phyloP scores from a whole-genome alignment of 371 early-diverging fungal genomes.

The Circinella minor region DNA sequence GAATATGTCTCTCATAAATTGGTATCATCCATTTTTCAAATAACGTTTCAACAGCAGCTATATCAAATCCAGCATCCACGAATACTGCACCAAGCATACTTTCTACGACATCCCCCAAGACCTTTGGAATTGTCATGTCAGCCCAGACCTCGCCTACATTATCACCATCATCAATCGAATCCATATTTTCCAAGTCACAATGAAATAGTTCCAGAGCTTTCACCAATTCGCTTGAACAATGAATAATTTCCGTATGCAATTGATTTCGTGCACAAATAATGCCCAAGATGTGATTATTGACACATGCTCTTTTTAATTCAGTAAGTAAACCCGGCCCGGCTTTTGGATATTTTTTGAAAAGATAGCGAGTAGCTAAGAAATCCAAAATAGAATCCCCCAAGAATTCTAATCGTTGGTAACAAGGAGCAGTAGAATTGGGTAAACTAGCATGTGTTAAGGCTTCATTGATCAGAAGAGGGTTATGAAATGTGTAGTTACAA shows the following conservation, averaged over 20 bases:
- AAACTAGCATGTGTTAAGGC: conserved; percentile 89
- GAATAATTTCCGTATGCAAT: conserved; percentile 70
- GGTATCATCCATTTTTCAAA: conserved; percentile 62
- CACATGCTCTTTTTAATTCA: conserved; percentile 82
- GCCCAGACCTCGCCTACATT: conserved; percentile 72
- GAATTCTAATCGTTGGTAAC: conserved; percentile 94
- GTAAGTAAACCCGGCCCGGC: conserved; percentile 76
- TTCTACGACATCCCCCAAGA: conserved; percentile 87
- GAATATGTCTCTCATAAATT: conserved; percentile 56
- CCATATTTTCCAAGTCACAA: conserved; percentile 44
- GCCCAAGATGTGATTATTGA: conserved; percentile 85
- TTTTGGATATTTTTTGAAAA: conserved; percentile 63
- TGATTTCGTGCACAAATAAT: conserved; percentile 68
- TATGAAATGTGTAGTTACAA: conserved; percentile 75
- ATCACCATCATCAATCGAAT: conserved; percentile 28
- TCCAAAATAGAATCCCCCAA: conserved; percentile 94
- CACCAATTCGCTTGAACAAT: conserved; percentile 60
- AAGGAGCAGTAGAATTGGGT: conserved; percentile 57
- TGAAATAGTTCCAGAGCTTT: conserved; percentile 55
- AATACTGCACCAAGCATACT: conserved; percentile 89
- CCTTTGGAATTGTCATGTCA: conserved; percentile 83
- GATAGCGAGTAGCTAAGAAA: conserved; percentile 77
- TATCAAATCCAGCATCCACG: conserved; percentile 79
- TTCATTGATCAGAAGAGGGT: conserved; percentile 68
- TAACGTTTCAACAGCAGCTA: conserved; percentile 52